Evolutionary conservation across 345 rosid species (phyloP).

Genomic region (Populus pruinosa): DNA sequence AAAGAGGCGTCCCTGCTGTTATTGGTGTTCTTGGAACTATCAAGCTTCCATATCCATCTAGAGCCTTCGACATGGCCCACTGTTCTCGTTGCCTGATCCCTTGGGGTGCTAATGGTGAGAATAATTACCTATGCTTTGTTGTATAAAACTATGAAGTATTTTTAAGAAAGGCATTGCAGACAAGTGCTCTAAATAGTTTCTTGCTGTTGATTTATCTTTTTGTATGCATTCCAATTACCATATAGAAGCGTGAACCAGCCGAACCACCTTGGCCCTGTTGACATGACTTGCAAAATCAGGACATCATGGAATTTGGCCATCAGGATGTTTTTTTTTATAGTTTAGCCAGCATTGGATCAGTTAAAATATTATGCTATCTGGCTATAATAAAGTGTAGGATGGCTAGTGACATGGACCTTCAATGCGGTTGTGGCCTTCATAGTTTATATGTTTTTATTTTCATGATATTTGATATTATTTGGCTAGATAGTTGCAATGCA

Average conservation of each 20-base stretch:
- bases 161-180: not conserved
- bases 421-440: not conserved
- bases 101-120: conserved; percentile 34
- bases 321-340: too few species aligned
- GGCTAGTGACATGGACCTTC: not conserved
- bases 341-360: too few species aligned
- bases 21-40: conserved; percentile 33
- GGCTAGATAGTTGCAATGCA: not conserved
- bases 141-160: not conserved
- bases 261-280: not conserved
- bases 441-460: not conserved
- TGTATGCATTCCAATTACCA: not conserved
- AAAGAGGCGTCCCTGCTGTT: conserved; percentile 38
- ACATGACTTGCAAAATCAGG: not conserved
- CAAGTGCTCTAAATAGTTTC: not conserved
- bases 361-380: too few species aligned
- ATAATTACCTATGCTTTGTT: not conserved
- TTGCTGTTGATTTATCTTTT: not conserved
- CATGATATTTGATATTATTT: not conserved
- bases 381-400: too few species aligned
- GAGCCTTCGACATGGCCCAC: conserved; percentile 35
- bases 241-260: not conserved
- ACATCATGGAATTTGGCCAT: not conserved
- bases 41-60: conserved; percentile 33
- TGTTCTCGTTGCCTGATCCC: conserved; percentile 35